phyloP scores from a whole-genome alignment of 2,329 filamentous ascomycete genomes.

The Colletotrichum echinochloae region DNA sequence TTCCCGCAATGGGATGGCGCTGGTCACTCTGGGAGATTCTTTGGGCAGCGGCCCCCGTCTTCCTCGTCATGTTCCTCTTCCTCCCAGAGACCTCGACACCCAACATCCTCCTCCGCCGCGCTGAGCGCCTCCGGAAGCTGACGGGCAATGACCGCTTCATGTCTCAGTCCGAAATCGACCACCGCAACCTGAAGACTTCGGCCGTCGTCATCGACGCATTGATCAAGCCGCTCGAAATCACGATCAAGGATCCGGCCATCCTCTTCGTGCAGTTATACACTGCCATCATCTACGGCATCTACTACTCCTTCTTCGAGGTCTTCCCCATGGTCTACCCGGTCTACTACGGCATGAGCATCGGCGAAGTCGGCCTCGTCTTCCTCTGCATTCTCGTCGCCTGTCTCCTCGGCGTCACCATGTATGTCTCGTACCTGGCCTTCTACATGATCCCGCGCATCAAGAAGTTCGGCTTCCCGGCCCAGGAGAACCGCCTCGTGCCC shows the following conservation, averaged over 20 bases:
- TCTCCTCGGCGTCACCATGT: slow-evolving; percentile 62
- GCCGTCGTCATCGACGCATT: slow-evolving; percentile 66
- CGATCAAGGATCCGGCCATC: slow-evolving; percentile 70
- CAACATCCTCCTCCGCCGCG: slow-evolving; percentile 72
- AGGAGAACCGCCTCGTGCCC: slow-evolving; percentile 67
- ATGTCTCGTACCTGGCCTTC: slow-evolving; percentile 64
- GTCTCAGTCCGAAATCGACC: slow-evolving; percentile 74
- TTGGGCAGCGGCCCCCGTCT: slow-evolving; percentile 69
- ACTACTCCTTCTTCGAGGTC: slow-evolving; percentile 74
- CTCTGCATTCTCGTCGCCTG: slow-evolving; percentile 70
- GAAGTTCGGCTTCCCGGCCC: slow-evolving; percentile 61
- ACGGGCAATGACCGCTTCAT: slow-evolving; percentile 69
- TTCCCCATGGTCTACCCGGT: slow-evolving; percentile 73
- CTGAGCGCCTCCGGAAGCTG: slow-evolving; percentile 69
- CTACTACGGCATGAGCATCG: slow-evolving; percentile 70
- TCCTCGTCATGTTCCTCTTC: slow-evolving; percentile 70
- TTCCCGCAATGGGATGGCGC: slow-evolving; percentile 69
- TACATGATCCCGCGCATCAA: slow-evolving; percentile 63
- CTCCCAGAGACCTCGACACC: slow-evolving; percentile 72
- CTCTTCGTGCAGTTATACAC: slow-evolving; percentile 73
- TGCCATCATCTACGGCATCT: slow-evolving; percentile 71
- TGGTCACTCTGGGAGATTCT: slow-evolving; percentile 75
- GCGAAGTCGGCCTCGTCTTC: slow-evolving; percentile 70
- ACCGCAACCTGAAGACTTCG: slow-evolving; percentile 62
- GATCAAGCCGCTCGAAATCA: slow-evolving; percentile 71